phyloP scores from a whole-genome alignment of 768 basidiomycete genomes.

The Tubosaeta brunneosetosa region DNA sequence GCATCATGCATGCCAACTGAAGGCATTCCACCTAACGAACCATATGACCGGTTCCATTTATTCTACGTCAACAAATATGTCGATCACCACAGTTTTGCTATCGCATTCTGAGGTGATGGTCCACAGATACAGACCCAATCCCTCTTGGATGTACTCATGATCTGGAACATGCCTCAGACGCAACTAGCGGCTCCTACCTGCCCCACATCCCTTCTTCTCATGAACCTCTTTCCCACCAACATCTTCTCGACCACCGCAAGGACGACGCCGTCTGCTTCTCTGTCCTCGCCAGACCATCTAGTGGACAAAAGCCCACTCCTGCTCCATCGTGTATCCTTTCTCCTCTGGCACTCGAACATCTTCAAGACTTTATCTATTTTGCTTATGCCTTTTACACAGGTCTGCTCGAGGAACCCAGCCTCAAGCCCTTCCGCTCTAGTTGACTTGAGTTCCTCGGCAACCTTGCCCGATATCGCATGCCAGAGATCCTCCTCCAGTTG shows the following conservation, averaged over 20 bases:
- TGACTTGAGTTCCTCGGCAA: constrained; percentile 99
- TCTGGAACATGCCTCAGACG: constrained; percentile 60
- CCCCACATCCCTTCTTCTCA: constrained; percentile 32
- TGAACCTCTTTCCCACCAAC: constrained; percentile 34
- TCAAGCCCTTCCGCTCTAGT: constrained; percentile 65
- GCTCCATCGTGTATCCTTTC: constrained; percentile 82
- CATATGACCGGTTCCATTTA: constrained; percentile 17
- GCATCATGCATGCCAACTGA: background rate
- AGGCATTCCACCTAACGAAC: background rate
- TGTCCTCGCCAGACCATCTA: constrained; percentile 50
- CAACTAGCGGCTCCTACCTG: constrained; percentile 48
- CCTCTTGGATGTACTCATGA: constrained; percentile 58
- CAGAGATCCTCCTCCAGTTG: constrained; percentile 42
- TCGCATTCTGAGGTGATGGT: background rate
- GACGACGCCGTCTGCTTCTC: constrained; percentile 89
- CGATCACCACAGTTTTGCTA: background rate
- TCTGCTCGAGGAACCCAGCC: constrained; percentile 74
- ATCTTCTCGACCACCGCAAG: constrained; percentile 84
- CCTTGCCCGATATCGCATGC: constrained; percentile 91
- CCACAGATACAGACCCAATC: constrained; percentile 59
- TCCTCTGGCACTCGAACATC: constrained; percentile 72
- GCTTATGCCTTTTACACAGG: constrained; percentile 93
- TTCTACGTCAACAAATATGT: constrained; percentile 12
- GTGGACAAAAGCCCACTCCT: constrained; percentile 39
- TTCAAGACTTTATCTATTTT: constrained; percentile 93